phyloP scores from a whole-genome alignment of 2,329 filamentous ascomycete genomes.

The Talaromyces sp. region DNA sequence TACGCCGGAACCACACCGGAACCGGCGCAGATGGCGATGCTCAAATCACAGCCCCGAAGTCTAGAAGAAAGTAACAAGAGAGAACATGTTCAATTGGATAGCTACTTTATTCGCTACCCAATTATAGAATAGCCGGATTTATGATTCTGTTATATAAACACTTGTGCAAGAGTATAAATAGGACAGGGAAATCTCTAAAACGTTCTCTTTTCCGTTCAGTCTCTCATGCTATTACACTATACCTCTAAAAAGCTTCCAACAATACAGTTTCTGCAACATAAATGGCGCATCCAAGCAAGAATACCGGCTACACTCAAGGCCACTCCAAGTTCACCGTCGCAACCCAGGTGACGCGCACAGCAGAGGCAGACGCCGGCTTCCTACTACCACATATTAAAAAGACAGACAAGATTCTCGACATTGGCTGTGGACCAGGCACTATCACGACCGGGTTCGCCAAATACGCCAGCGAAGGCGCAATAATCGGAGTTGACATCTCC shows the following conservation, averaged over 20 bases:
- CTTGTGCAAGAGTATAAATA: neutral
- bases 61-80: neutral
- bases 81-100: neutral
- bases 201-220: neutral
- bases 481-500: constrained; percentile 31
- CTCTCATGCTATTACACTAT: neutral
- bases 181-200: neutral
- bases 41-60: neutral
- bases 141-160: neutral
- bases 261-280: neutral
- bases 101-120: neutral
- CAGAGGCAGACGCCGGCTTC: constrained; percentile 32
- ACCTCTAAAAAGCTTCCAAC: neutral
- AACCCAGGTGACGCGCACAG: constrained; percentile 31
- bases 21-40: neutral
- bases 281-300: constrained; percentile 10
- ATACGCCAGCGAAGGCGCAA: constrained; percentile 27
- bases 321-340: constrained; percentile 33
- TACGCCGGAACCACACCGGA: neutral
- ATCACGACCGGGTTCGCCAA: constrained; percentile 38
- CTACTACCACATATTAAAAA: constrained; percentile 33
- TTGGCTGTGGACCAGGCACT: constrained; percentile 40
- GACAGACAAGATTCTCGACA: constrained; percentile 34
- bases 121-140: neutral
- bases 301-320: constrained; percentile 20